A percentile compares a stretch with the other conserved stretches of the same genome.
These are phyloP conservation scores for Rhinocladiella similis DNA, from an alignment of 2,329 filamentous ascomycete genomes.

Conservation along the genomic window DNA sequence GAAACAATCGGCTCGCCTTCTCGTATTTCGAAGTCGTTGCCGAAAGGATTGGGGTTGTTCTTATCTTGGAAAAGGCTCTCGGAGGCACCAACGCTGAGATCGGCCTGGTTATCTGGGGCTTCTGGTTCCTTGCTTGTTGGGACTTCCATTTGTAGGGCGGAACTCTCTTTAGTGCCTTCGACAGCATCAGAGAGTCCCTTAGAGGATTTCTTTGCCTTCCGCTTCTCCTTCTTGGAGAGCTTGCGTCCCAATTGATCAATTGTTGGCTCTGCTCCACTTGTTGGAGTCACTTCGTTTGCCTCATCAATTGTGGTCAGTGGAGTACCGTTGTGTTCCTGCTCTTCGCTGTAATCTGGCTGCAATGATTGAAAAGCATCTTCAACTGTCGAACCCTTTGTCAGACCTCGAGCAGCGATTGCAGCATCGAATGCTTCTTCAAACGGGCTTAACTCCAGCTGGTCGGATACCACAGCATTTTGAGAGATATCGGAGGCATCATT, in stretches of 20 bases:
- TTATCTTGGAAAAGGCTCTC: neutral
- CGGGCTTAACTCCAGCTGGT: conserved; percentile 5
- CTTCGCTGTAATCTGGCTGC: conserved; percentile 18
- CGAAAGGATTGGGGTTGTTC: conserved; percentile 17
- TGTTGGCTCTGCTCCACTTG: neutral
- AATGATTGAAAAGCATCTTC: conserved; percentile 23
- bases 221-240: conserved; percentile 24
- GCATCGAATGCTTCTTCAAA: conserved; percentile 26
- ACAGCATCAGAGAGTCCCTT: neutral
- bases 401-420: conserved; percentile 23
- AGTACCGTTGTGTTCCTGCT: conserved; percentile 1
- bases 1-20: neutral
- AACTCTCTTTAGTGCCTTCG: neutral
- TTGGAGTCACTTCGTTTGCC: conserved; percentile 9
- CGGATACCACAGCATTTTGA: neutral
- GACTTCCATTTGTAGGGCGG: neutral
- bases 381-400: conserved; percentile 16
- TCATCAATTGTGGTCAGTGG: conserved; percentile 16
- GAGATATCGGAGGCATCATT: neutral
- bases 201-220: conserved; percentile 22
- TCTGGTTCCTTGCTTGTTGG: neutral
- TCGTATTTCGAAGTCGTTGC: conserved; percentile 19
- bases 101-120: neutral
- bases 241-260: conserved; percentile 3
- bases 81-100: neutral